Base-by-base conservation (phyloP, 208 protist genomes). In the Angomonas ambiguus region DNA sequence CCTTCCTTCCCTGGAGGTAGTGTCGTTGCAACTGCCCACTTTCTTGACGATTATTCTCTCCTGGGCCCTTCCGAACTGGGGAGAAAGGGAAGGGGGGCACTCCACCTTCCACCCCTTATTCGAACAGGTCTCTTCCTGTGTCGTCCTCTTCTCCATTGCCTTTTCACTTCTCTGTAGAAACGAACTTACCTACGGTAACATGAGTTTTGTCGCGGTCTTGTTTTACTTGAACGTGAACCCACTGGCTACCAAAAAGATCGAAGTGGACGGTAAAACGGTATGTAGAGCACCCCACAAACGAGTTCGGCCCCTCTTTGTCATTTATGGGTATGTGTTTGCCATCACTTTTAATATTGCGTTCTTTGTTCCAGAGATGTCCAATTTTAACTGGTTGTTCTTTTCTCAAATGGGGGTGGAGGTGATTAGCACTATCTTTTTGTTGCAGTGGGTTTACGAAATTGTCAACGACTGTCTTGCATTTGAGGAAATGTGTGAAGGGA, bases 361-460 rank as follows among this genome's bases (percentile, higher is more conserved):
- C 58, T 93, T 88, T 25, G 64, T 88, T 62, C 80, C 78, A 51
- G 77, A 87, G 63, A 80, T 73, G 20, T 65, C 75, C 33, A 93
- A 93, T 41, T 79, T 77, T 6, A 93, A 93, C 56, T 93, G 83
- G 84, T 72, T 91, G 22, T 88, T 93, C 59, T 93, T 90, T 63
- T 65, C 80, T 0, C 77, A 88, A 33, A 58, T 84, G 38, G 83
- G 62, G 16, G 83, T 84, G 65, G 62, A 74, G 27, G 16, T 72
- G 1, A 68, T 63, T 22, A 56, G 72, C 0, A 75, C 60, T 32
- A 45, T 81, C 3, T 89, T 89, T 67, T 13, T 88, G 27, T 64
- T 74, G 30, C 49, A 79, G 25, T 91, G 82, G 70, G 62, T 83
- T 24, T 51, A 69, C 27, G 72, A 76, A 57, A 69, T 81, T 0